A percentile compares a stretch with the other conserved stretches of the same genome.
These are phyloP conservation scores for Hypoxylon sp. DNA, from an alignment of 2,329 filamentous ascomycete genomes.

Conservation along the genomic window DNA sequence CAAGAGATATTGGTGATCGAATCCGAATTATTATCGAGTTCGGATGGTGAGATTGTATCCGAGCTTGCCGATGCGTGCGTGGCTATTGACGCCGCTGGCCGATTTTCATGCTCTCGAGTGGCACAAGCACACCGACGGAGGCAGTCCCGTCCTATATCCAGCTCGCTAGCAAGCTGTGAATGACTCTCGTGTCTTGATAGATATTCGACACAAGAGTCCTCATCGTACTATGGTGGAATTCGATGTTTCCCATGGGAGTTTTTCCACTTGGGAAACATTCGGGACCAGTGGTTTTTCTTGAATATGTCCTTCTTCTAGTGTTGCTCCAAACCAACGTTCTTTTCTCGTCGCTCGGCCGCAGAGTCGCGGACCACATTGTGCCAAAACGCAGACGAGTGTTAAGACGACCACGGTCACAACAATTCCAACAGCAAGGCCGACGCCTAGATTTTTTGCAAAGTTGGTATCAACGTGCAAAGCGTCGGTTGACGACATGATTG, in stretches of 20 bases:
- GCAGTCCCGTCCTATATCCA: background rate
- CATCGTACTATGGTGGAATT: background rate
- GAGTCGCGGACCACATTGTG: constrained; percentile 40
- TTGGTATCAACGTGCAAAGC: no score
- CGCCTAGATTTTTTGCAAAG: constrained; percentile 32
- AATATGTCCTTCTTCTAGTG: constrained; percentile 30
- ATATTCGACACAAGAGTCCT: constrained; percentile 1
- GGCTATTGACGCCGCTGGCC: background rate
- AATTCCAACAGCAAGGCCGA: constrained; percentile 35
- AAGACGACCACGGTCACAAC: constrained; percentile 31
- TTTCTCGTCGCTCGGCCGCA: constrained; percentile 29
- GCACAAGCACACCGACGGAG: background rate
- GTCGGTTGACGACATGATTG: no score
- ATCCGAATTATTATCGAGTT: background rate
- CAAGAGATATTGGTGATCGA: background rate
- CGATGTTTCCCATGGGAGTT: background rate
- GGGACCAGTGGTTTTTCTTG: constrained; percentile 20
- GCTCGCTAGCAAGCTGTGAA: background rate
- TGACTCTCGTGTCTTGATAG: background rate
- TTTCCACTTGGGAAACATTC: constrained; percentile 1
- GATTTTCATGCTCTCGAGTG: background rate
- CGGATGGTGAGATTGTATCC: background rate
- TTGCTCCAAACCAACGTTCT: constrained; percentile 34
- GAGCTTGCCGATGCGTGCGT: constrained; percentile 3
- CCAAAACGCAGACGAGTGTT: constrained; percentile 37